Base-by-base conservation (phyloP, 345 rosid species). In the Linum usitatissimum region DNA sequence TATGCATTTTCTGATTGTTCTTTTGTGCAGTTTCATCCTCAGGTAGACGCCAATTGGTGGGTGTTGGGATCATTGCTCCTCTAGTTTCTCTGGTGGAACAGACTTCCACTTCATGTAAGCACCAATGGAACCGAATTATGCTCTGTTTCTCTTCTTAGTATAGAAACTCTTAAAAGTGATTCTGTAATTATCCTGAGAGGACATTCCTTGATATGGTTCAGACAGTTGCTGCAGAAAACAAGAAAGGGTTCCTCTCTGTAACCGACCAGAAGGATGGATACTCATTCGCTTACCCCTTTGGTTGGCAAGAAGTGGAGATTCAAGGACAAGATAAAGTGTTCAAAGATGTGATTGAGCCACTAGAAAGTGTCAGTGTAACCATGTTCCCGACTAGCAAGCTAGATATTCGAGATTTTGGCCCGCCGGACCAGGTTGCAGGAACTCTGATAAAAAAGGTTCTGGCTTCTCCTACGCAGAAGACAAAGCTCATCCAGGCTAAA, bases 291-390 rank as follows among this genome's bases (percentile, higher is more conserved):
- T 92, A 81, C 76, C 98, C 97, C 34, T 89, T 89, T 55, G 95
- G 98, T 13, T 89, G 98, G 96, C 90, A 92, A 93, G 96, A 92
- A 83, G 93, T 87, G 67, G 68, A 68, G 53, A 85, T 92, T 69
- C 84, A 82, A 67, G 95, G 95, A 71, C 93, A 84, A 73, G 96
- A 89, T 77, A 92, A 85, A 81, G 96, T 87, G 10, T 87, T 82
- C 67, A 92, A 92, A 87, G 96, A 92, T 51, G 93, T 92, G 38
- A 89, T 89, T 61, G 96, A 92, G 79, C 98, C 96, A 6, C 77
- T 92, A 71, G 98, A 92, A 73, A 89, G 84, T 60, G 91, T 85
- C 48, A 85, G 95, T 64, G 84, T 92, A 13, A 84, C 73, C 66
- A 9, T 78, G 74, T 55, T 85, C 61, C 90, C 88, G 0, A 92